These are phyloP conservation scores for Leccinum subgranulosum DNA, from an alignment of 768 basidiomycete genomes.

Conservation along the genomic window DNA sequence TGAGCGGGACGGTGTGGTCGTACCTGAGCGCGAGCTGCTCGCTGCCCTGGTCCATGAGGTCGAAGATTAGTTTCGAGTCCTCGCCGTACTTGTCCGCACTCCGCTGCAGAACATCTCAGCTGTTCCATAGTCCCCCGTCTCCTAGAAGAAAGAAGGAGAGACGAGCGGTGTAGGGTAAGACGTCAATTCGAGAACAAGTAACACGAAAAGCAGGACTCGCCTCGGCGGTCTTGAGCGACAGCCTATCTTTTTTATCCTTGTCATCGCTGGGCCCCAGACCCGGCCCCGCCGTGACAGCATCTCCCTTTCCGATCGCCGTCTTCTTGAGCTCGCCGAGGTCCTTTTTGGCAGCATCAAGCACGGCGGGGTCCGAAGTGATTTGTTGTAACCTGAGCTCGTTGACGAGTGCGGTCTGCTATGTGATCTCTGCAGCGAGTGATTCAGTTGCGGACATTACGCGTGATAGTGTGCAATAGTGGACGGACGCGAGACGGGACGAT, in stretches of 20 bases:
- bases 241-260: slow-evolving; percentile 57
- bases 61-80: slow-evolving; percentile 96
- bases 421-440: slow-evolving; percentile 53
- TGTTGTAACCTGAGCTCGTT: slow-evolving; percentile 55
- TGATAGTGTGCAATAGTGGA: slow-evolving; percentile 1
- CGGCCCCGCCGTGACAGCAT: slow-evolving; percentile 19
- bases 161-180: not conserved
- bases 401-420: slow-evolving; percentile 52
- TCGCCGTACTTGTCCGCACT: slow-evolving; percentile 98
- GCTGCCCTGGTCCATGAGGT: slow-evolving; percentile 95
- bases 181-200: slow-evolving; percentile 14
- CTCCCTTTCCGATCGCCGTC: slow-evolving; percentile 35
- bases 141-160: slow-evolving; percentile 43
- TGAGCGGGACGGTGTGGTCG: slow-evolving; percentile 96
- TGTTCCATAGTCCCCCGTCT: slow-evolving; percentile 93
- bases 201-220: slow-evolving; percentile 37
- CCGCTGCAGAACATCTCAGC: slow-evolving; percentile 85
- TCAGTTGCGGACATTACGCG: slow-evolving; percentile 41
- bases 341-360: slow-evolving; percentile 63
- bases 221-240: slow-evolving; percentile 93
- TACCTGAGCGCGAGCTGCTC: slow-evolving; percentile 93
- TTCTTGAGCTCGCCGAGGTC: slow-evolving; percentile 69
- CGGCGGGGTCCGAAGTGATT: slow-evolving; percentile 43
- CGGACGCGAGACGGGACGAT: slow-evolving; percentile 10
- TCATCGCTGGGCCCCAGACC: slow-evolving; percentile 35